Base-by-base conservation (phyloP, 1,284 basidiomycete genomes). In the Fomitopsis palustris region DNA sequence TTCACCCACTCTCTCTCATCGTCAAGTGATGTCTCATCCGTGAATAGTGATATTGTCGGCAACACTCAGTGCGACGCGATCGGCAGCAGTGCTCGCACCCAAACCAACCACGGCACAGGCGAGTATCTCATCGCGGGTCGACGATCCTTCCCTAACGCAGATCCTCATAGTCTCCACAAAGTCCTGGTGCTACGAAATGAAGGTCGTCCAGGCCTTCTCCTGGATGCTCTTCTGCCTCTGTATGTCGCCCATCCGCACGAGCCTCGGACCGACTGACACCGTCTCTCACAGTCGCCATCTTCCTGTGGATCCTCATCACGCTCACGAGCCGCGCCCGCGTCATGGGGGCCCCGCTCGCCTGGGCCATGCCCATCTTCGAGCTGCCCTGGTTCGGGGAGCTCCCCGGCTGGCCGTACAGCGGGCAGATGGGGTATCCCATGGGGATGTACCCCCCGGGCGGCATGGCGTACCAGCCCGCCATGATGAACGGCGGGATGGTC, bases 181-280 rank as follows among this genome's bases (percentile, higher is more conserved):
- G 64, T 69, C 74, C 23, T 90, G 81, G 63, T 92, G 90, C 70
- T 87, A 89, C 70, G 82, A 90, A 67, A 88, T 90, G 84, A 90
- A 87, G 70, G 84, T 86, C 56, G 79, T 90, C 39, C 82, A 90
- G 65, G 88, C 87, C 1, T 85, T 92, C 70, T 91, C 90, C 0
- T 92, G 90, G 90, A 78, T 83, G 68, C 75, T 83, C 56, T 92
- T 92, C 66, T 77, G 77, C 56, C 67, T 85, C 52, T 83, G 85
- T 78, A 67, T 53, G 86, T 80, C 17, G 67, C 61, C 59, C 16
- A 27, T 12, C 74, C 58, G 72, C 76, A 56, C 76, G 73, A 71
- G 43, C 59, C 45, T 21, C 56, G 43, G 55, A 38, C 61, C 49
- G 62, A 53, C 39, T 49, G 61, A 55, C 23, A 58, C 55, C 9